phyloP scores from a whole-genome alignment of 208 protist genomes.

The Wallacemonas collosoma region DNA sequence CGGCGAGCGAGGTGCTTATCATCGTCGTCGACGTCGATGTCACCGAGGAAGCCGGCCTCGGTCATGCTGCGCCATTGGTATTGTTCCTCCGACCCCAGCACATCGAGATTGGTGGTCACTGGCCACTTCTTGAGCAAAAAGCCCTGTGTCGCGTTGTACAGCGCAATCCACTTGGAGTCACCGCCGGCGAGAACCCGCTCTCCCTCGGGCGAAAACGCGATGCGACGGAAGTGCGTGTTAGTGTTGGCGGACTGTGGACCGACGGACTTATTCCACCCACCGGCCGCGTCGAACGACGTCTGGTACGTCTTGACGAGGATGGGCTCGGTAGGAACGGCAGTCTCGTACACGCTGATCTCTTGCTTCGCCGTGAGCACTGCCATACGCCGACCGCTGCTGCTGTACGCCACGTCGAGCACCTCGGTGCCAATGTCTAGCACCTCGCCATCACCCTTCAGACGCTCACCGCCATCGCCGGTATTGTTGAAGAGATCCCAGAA shows the following conservation, averaged over 20 bases:
- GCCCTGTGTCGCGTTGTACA: constrained; percentile 89
- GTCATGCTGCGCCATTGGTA: constrained; percentile 86
- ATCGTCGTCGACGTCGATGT: constrained; percentile 86
- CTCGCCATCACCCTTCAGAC: constrained; percentile 85
- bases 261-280: constrained; percentile 83
- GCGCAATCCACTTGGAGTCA: constrained; percentile 88
- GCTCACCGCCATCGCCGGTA: constrained; percentile 73
- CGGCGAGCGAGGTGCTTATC: constrained; percentile 80
- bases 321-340: constrained; percentile 76
- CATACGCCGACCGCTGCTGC: constrained; percentile 80
- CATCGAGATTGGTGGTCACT: constrained; percentile 87
- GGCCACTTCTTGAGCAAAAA: constrained; percentile 92
- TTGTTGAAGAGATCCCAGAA: constrained; percentile 93
- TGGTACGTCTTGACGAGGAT: constrained; percentile 88
- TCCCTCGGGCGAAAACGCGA: constrained; percentile 88
- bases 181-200: constrained; percentile 88
- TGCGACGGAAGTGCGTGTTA: constrained; percentile 80
- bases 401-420: constrained; percentile 85
- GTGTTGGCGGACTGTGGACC: constrained; percentile 85
- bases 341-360: constrained; percentile 89
- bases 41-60: constrained; percentile 80
- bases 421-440: constrained; percentile 81
- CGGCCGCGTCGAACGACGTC: constrained; percentile 80
- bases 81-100: constrained; percentile 90
- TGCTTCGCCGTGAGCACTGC: constrained; percentile 85